These are phyloP conservation scores for Yarrowia keelungensis DNA, from an alignment of 805 yeast species.

Conservation along the genomic window DNA sequence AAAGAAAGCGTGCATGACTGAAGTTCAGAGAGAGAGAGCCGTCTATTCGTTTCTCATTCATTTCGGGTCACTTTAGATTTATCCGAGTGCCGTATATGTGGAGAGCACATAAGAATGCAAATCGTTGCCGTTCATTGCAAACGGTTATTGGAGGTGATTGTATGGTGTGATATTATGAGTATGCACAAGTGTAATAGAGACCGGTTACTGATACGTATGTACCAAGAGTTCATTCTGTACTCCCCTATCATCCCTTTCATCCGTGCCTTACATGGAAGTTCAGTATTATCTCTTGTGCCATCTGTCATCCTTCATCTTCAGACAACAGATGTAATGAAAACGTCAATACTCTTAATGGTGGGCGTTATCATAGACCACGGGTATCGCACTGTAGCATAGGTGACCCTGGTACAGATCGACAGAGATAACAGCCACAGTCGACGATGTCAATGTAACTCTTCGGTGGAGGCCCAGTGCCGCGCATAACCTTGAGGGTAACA, in stretches of 20 bases:
- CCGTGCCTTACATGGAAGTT: no score
- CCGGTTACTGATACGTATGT: no score
- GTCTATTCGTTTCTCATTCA: not conserved
- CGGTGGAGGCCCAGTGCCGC: constrained; percentile 20
- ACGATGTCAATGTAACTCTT: constrained; percentile 8
- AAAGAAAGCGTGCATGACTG: constrained; percentile 5
- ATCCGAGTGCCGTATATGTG: constrained; percentile 1
- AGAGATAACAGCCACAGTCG: constrained; percentile 2
- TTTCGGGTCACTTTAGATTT: not conserved
- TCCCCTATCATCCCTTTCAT: no score
- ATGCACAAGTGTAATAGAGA: no score
- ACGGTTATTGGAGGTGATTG: not conserved
- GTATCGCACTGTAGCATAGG: not conserved
- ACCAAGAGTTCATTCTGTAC: no score
- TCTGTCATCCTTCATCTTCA: no score
- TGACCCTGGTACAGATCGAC: not conserved
- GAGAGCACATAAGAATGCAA: constrained; percentile 5
- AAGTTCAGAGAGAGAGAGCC: not conserved
- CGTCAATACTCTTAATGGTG: not conserved
- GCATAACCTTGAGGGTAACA: constrained; percentile 22
- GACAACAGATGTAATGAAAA: not conserved
- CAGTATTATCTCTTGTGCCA: no score
- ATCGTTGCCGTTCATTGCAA: not conserved
- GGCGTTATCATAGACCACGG: not conserved
- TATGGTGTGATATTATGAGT: no score